Conservation (phyloP, 768 basidiomycete genomes). For the Pisolithus sp. region DNA sequence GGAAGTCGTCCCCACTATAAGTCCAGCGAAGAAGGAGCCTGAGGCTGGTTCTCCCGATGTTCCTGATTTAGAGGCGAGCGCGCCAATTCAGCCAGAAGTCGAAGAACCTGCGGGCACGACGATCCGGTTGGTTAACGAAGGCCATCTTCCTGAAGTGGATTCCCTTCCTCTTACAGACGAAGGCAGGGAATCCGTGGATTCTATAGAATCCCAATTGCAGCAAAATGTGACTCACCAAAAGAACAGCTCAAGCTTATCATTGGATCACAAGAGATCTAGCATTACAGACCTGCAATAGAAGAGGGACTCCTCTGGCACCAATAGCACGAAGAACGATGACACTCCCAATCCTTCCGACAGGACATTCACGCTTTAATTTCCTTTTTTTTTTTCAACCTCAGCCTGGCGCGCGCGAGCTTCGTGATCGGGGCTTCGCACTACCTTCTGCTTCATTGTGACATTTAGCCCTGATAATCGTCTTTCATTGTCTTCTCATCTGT, state of each 20-base stretch:
- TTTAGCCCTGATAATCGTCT: conserved; percentile 2
- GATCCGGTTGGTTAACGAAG: conserved; percentile 55
- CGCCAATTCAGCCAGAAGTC: conserved; percentile 4
- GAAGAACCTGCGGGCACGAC: conserved; percentile 34
- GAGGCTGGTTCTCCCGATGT: not conserved
- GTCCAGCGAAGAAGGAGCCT: conserved; percentile 17
- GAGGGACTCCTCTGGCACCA: conserved; percentile 44
- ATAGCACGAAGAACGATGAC: conserved; percentile 35
- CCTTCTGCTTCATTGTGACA: conserved; percentile 6
- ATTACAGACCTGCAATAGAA: conserved; percentile 40
- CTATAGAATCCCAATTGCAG: conserved; percentile 17
- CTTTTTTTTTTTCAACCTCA: not conserved
- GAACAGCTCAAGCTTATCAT: conserved; percentile 48
- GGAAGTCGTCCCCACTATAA: conserved; percentile 24
- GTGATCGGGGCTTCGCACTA: conserved; percentile 4
- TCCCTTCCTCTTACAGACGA: conserved; percentile 25
- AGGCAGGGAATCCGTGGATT: conserved; percentile 30
- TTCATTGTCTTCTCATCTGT: conserved; percentile 4
- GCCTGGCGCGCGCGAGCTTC: conserved; percentile 12
- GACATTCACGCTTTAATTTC: conserved; percentile 16
- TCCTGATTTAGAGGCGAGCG: conserved; percentile 6
- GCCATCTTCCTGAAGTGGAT: conserved; percentile 34
- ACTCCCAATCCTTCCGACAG: conserved; percentile 8
- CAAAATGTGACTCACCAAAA: conserved; percentile 43
- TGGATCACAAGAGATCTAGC: conserved; percentile 46